Percentiles rank a stretch among this genome's conserved stretches.
Conservation (phyloP, 192 early-diverging fungal genomes). For the Rhizophagus clarus region DNA sequence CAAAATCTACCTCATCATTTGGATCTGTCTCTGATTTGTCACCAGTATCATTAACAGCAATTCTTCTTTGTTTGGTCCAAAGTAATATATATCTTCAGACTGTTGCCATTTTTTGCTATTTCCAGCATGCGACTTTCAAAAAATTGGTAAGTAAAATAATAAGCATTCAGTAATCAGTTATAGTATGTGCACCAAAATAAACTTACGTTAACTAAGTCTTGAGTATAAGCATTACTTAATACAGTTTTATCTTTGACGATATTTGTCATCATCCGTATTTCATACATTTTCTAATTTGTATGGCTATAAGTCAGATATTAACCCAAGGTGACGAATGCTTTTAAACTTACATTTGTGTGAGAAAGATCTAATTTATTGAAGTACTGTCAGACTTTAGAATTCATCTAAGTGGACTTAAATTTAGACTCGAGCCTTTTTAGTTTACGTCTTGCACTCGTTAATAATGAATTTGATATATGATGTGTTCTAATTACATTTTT, state of each 20-base stretch:
- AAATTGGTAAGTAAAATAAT: constrained; percentile 28
- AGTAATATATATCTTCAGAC: background rate
- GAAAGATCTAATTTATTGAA: constrained; percentile 29
- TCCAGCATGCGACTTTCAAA: background rate
- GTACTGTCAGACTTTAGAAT: constrained; percentile 9
- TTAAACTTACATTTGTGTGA: constrained; percentile 24
- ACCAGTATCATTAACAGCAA: constrained; percentile 24
- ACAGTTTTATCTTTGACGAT: constrained; percentile 27
- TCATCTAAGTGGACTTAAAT: constrained; percentile 10
- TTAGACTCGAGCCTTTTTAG: constrained; percentile 9
- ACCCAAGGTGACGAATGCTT: constrained; percentile 8
- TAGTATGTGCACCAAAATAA: constrained; percentile 21
- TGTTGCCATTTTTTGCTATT: too few species aligned
- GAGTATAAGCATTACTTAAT: constrained; percentile 27
- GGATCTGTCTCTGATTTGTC: constrained; percentile 26
- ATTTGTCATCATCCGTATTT: constrained; percentile 27
- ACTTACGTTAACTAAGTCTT: constrained; percentile 25
- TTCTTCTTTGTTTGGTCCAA: constrained; percentile 21
- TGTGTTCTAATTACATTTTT: constrained; percentile 6
- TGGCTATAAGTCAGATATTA: background rate
- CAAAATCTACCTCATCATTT: constrained; percentile 31
- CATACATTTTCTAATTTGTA: constrained; percentile 11
- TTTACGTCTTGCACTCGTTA: constrained; percentile 1
- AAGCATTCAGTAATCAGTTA: constrained; percentile 22
- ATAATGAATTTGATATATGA: constrained; percentile 26